These are phyloP conservation scores for Tricholoma flavovirens DNA, from an alignment of 768 basidiomycete genomes.

Conservation along the genomic window DNA sequence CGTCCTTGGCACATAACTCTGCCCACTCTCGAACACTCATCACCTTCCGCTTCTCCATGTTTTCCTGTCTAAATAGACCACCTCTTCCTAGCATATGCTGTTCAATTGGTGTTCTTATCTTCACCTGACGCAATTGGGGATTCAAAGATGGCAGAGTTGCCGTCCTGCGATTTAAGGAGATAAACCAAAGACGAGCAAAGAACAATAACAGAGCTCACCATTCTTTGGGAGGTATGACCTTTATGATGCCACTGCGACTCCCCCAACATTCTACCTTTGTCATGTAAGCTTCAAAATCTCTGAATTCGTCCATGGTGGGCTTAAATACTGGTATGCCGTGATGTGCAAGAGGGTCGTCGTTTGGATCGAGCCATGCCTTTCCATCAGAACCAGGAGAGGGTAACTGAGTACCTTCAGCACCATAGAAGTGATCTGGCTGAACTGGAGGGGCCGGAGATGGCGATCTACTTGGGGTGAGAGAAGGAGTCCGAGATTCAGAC, in stretches of 20 bases:
- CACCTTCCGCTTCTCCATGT: conserved; percentile 78
- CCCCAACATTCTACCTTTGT: conserved; percentile 88
- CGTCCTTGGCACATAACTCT: conserved; percentile 67
- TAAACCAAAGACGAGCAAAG: conserved; percentile 15
- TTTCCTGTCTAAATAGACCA: conserved; percentile 86
- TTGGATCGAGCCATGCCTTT: conserved; percentile 66
- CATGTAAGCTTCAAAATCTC: conserved; percentile 90
- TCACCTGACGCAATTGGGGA: conserved; percentile 65
- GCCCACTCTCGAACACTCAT: conserved; percentile 89
- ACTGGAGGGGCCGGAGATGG: conserved; percentile 48
- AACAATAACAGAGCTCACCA: conserved; percentile 53
- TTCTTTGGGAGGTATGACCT: conserved; percentile 92
- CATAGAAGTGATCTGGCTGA: conserved; percentile 85
- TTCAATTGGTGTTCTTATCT: conserved; percentile 87
- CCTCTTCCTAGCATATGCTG: conserved; percentile 85
- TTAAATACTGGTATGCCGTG: conserved; percentile 96
- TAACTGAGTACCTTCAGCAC: conserved; percentile 40
- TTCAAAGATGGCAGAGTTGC: conserved; percentile 66
- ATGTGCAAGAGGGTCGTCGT: conserved; percentile 72
- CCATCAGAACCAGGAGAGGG: conserved; percentile 62
- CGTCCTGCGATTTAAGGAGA: conserved; percentile 39
- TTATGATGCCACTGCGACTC: conserved; percentile 84
- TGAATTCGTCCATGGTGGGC: conserved; percentile 88
- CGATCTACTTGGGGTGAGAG: conserved; percentile 46
- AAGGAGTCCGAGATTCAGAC: conserved; percentile 32